A percentile compares a stretch with the other conserved stretches of the same genome.
These are phyloP conservation scores for Aegilops tauschii DNA, from an alignment of 176 grass and related monocot genomes.

Conservation along the genomic window DNA sequence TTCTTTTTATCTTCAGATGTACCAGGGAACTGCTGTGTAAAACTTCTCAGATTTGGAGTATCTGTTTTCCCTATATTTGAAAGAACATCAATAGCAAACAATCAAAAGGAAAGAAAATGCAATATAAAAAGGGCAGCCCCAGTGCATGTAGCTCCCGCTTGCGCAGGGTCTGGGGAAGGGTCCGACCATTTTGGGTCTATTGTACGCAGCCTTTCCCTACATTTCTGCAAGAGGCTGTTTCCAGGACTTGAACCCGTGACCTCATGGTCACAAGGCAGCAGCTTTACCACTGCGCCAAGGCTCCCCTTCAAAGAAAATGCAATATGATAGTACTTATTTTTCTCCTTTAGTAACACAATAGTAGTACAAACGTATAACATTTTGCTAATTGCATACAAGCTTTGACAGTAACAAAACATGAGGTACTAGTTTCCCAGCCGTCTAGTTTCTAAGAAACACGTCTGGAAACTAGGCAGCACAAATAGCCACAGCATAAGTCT, in stretches of 20 bases:
- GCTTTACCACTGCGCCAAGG: no score
- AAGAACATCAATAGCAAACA: not conserved
- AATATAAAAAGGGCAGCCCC: not conserved
- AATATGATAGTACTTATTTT: not conserved
- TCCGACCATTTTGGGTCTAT: no score
- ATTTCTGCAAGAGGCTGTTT: no score
- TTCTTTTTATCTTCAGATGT: conserved; percentile 30
- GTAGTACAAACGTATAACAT: not conserved
- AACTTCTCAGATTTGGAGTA: conserved; percentile 64
- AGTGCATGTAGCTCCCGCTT: no score
- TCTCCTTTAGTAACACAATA: not conserved
- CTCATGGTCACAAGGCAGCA: no score
- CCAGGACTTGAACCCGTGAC: no score
- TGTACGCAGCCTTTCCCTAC: no score
- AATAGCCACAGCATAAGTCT: not conserved
- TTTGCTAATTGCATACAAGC: not conserved
- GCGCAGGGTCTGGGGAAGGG: no score
- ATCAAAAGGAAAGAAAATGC: not conserved
- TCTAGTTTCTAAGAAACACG: not conserved
- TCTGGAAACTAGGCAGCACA: not conserved
- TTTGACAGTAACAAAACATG: not conserved
- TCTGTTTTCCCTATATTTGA: conserved; percentile 50
- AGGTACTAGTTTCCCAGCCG: not conserved
- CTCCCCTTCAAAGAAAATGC: not conserved
- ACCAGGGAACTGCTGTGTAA: conserved; percentile 56